These are phyloP conservation scores for Annulohypoxylon truncatum DNA, from an alignment of 2,329 filamentous ascomycete genomes.

Conservation along the genomic window DNA sequence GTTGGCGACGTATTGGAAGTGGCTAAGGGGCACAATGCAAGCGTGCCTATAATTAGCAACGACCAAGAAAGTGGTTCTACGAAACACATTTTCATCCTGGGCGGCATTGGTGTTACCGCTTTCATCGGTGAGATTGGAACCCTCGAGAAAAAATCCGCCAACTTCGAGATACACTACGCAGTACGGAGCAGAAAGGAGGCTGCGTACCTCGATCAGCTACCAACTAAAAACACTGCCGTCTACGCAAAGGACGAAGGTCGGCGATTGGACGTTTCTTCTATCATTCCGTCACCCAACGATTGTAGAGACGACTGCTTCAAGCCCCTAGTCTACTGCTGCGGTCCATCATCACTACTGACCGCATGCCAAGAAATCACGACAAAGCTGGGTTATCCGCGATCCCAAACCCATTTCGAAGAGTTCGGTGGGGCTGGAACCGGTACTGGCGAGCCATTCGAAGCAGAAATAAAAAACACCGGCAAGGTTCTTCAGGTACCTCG, in stretches of 20 bases:
- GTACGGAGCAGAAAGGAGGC: conserved; percentile 47
- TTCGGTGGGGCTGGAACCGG: conserved; percentile 46
- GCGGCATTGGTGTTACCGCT: conserved; percentile 50
- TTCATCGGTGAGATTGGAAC: conserved; percentile 45
- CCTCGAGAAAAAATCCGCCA: conserved; percentile 30
- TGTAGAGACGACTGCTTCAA: conserved; percentile 36
- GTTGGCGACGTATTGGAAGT: conserved; percentile 64
- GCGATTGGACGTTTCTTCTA: conserved; percentile 54
- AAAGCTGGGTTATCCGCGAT: conserved; percentile 43
- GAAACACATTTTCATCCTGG: conserved; percentile 48
- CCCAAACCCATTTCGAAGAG: conserved; percentile 47
- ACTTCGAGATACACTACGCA: conserved; percentile 48
- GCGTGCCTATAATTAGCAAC: conserved; percentile 8
- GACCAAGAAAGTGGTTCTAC: conserved; percentile 20
- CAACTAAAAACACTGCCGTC: conserved; percentile 39
- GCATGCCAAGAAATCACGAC: conserved; percentile 38
- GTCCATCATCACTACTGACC: conserved; percentile 43
- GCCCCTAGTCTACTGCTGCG: conserved; percentile 51
- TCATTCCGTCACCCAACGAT: conserved; percentile 42
- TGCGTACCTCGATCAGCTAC: conserved; percentile 45
- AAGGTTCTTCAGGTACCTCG: conserved; percentile 44
- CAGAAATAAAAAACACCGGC: conserved; percentile 43
- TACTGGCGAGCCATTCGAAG: conserved; percentile 50
- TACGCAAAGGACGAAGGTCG: conserved; percentile 46
- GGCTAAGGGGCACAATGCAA: conserved; percentile 46